Conservation (phyloP, 1,139 yeast genomes). For the Trichomonascaceae sp. region DNA sequence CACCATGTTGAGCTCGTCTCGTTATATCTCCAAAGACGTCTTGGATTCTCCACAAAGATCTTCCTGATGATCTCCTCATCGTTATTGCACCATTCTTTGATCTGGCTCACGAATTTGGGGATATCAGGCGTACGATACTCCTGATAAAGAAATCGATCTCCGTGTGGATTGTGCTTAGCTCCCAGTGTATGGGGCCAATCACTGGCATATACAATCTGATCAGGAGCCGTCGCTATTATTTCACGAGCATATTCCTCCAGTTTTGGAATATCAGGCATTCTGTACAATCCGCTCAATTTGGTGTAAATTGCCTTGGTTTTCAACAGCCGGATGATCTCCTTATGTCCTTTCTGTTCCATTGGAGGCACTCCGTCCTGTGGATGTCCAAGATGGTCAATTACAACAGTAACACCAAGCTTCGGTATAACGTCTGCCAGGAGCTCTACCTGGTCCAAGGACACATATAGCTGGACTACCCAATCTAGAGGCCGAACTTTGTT, state of each 20-base stretch:
- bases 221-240: slow-evolving; percentile 7
- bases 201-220: slow-evolving; percentile 8
- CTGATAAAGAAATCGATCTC: slow-evolving; percentile 1
- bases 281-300: slow-evolving; percentile 8
- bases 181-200: slow-evolving; percentile 11
- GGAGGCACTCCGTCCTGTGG: slow-evolving; percentile 4
- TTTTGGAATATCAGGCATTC: slow-evolving; percentile 5
- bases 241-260: slow-evolving; percentile 4
- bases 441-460: slow-evolving; percentile 9
- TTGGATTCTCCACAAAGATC: slow-evolving; percentile 9
- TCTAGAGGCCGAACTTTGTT: slow-evolving; percentile 1
- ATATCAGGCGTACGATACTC: slow-evolving; percentile 7
- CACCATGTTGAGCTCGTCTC: no score
- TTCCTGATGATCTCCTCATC: slow-evolving; percentile 4
- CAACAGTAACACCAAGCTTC: slow-evolving; percentile 8
- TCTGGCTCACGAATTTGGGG: slow-evolving; percentile 2
- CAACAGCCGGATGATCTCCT: slow-evolving; percentile 3
- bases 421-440: slow-evolving; percentile 7
- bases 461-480: slow-evolving; percentile 9
- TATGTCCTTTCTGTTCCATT: slow-evolving; percentile 3
- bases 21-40: slow-evolving; percentile 5
- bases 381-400: slow-evolving; percentile 8
- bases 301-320: slow-evolving; percentile 5
- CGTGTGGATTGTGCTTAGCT: slow-evolving; percentile 6
- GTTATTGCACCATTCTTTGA: neutral